Conservation (phyloP, 176 grass and related monocot genomes). For the Oryza punctata region DNA sequence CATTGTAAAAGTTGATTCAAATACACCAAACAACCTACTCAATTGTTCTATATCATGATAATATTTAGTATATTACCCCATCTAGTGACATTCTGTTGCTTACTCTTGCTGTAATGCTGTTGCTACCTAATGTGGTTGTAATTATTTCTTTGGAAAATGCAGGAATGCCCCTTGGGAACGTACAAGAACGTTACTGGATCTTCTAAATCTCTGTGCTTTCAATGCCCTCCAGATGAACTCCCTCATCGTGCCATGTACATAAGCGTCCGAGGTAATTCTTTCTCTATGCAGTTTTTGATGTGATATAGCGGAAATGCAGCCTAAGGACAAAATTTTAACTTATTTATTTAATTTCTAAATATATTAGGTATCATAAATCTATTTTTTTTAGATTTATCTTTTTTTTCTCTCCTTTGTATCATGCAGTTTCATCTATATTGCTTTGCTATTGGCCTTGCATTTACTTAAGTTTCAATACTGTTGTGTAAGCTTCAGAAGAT, state of each 20-base stretch:
- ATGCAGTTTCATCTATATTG: neutral
- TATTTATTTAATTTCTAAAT: constrained; percentile 19
- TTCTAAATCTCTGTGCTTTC: constrained; percentile 78
- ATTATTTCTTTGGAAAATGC: constrained; percentile 46
- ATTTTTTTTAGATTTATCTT: neutral
- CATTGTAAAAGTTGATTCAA: constrained; percentile 18
- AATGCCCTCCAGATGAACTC: constrained; percentile 72
- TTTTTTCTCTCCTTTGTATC: constrained; percentile 3
- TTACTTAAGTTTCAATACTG: neutral
- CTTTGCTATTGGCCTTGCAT: neutral
- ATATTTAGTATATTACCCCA: neutral
- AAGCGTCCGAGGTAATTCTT: constrained; percentile 71
- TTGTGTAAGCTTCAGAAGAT: neutral
- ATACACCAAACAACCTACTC: neutral
- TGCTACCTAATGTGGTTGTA: constrained; percentile 14
- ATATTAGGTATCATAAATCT: neutral
- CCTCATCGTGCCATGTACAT: constrained; percentile 77
- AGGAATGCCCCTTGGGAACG: constrained; percentile 97
- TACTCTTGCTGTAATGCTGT: neutral
- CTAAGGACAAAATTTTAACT: neutral
- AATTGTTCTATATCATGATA: constrained; percentile 14
- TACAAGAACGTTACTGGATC: constrained; percentile 98
- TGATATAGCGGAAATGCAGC: neutral
- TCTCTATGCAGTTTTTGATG: neutral
- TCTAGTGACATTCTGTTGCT: neutral